Evolutionary conservation across 805 yeast genomes (phyloP).

Genomic region (Metschnikowia borealis): DNA sequence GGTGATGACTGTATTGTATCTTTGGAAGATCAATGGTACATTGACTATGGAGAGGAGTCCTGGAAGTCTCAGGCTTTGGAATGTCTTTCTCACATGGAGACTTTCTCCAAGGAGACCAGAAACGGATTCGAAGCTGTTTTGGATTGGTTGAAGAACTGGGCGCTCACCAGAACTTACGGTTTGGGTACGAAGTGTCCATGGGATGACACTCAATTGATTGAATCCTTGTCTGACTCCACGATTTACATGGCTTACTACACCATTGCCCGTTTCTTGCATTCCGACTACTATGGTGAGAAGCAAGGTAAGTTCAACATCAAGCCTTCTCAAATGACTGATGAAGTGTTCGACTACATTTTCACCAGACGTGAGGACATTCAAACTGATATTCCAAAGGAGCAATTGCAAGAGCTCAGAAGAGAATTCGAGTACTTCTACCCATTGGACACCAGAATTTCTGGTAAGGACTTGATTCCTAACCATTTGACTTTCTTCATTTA

Average conservation of each 20-base stretch:
- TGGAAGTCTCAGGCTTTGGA: conserved; percentile 85
- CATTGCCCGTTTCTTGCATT: conserved; percentile 77
- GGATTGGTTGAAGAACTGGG: conserved; percentile 98
- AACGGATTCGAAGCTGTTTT: conserved; percentile 91
- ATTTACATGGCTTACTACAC: conserved; percentile 95
- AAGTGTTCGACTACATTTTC: conserved; percentile 89
- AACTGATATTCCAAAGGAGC: conserved; percentile 58
- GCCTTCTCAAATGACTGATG: conserved; percentile 86
- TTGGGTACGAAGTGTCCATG: conserved; percentile 93
- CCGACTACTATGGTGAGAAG: conserved; percentile 77
- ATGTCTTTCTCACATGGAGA: conserved; percentile 70
- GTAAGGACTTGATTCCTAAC: conserved; percentile 95
- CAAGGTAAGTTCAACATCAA: conserved; percentile 69
- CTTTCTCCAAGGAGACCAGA: conserved; percentile 77
- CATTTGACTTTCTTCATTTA: conserved; percentile 95
- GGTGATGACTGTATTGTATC: conserved; percentile 97
- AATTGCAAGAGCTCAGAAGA: conserved; percentile 73
- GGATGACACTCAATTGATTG: conserved; percentile 92
- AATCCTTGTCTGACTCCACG: conserved; percentile 93
- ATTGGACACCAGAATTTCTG: conserved; percentile 85
- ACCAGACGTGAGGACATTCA: conserved; percentile 58
- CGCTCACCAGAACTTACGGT: conserved; percentile 94
- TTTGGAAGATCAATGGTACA: conserved; percentile 96
- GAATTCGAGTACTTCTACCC: conserved; percentile 98
- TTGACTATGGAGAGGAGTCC: conserved; percentile 90